Evolutionary conservation across 2,329 filamentous ascomycete species (phyloP).

Genomic region (Tolypocladium tundrense): DNA sequence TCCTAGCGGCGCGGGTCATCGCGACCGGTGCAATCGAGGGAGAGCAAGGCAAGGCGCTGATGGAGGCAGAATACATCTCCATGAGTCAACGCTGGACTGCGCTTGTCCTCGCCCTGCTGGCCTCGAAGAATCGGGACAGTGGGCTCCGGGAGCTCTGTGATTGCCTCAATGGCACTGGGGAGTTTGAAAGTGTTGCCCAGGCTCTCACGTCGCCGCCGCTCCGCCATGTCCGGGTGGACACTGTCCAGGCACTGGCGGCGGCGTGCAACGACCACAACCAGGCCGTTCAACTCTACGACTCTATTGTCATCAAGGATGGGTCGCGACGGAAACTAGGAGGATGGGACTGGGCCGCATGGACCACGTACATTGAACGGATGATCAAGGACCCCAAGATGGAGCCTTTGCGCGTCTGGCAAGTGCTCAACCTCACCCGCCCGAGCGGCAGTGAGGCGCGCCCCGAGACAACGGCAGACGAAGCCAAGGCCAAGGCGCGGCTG

Average conservation of each 20-base stretch:
- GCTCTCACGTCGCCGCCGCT: slow-evolving; percentile 4
- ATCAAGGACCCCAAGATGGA: slow-evolving; percentile 19
- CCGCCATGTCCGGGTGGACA: slow-evolving; percentile 2
- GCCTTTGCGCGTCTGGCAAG: slow-evolving; percentile 14
- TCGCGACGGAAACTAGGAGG: slow-evolving; percentile 1
- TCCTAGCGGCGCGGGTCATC: slow-evolving; percentile 7
- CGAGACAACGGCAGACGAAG: slow-evolving; percentile 4
- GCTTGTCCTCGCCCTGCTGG: slow-evolving; percentile 6
- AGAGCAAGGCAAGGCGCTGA: slow-evolving; percentile 2
- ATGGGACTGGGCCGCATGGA: slow-evolving; percentile 24
- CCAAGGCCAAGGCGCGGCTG: slow-evolving; percentile 14
- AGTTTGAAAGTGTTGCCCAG: slow-evolving; percentile 5
- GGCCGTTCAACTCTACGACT: slow-evolving; percentile 14
- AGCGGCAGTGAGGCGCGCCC: neutral
- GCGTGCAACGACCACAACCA: slow-evolving; percentile 13
- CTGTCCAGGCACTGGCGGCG: slow-evolving; percentile 7
- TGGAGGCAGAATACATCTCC: slow-evolving; percentile 4
- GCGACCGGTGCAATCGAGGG: slow-evolving; percentile 3
- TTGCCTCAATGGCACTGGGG: slow-evolving; percentile 5
- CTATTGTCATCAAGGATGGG: slow-evolving; percentile 2
- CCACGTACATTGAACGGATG: slow-evolving; percentile 18
- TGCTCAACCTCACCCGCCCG: slow-evolving; percentile 12
- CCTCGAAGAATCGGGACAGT: neutral
- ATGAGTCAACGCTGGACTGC: slow-evolving; percentile 9
- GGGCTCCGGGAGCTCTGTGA: slow-evolving; percentile 7